Evolutionary conservation across 352 stramenopile species (phyloP).

Genomic region (Globisporangium ultimum): DNA sequence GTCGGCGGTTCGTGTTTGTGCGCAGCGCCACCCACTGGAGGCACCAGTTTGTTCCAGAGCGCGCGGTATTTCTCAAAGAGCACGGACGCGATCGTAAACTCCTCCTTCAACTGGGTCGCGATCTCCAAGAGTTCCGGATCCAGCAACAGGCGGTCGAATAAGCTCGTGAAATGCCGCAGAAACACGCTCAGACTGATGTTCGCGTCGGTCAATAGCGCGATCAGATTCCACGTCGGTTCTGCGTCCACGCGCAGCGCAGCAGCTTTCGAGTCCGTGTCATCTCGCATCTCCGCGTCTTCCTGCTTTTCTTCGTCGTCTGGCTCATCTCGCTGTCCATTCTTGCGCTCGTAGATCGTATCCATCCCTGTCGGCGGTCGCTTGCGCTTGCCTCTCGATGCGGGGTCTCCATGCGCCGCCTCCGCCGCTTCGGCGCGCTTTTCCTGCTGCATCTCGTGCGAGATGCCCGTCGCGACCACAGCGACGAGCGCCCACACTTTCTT

Average conservation of each 20-base stretch:
- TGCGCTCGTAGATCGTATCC: not conserved
- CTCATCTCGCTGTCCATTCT: not conserved
- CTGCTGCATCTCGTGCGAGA: constrained; percentile 37
- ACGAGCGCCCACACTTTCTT: constrained; percentile 39
- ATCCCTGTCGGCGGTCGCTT: not conserved
- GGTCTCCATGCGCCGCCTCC: not conserved
- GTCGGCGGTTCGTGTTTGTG: constrained; percentile 12
- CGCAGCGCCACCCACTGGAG: not conserved
- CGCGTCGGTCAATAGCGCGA: constrained; percentile 39
- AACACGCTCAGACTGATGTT: constrained; percentile 64
- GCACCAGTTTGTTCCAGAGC: constrained; percentile 47
- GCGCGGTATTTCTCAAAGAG: constrained; percentile 77
- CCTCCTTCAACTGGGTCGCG: constrained; percentile 74
- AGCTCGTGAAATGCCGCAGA: constrained; percentile 65
- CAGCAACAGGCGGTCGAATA: constrained; percentile 79
- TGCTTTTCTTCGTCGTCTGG: too few relatives aligned
- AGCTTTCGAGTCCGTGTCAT: not conserved
- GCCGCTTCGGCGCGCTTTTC: constrained; percentile 5
- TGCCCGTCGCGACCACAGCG: constrained; percentile 38
- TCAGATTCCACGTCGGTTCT: constrained; percentile 22
- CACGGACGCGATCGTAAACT: constrained; percentile 70
- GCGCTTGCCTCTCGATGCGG: not conserved
- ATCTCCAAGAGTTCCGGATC: constrained; percentile 65
- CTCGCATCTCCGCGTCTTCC: not conserved
- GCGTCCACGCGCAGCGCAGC: not conserved